phyloP scores from a whole-genome alignment of 2,329 filamentous ascomycete genomes.

The Podosphaera fusca region DNA sequence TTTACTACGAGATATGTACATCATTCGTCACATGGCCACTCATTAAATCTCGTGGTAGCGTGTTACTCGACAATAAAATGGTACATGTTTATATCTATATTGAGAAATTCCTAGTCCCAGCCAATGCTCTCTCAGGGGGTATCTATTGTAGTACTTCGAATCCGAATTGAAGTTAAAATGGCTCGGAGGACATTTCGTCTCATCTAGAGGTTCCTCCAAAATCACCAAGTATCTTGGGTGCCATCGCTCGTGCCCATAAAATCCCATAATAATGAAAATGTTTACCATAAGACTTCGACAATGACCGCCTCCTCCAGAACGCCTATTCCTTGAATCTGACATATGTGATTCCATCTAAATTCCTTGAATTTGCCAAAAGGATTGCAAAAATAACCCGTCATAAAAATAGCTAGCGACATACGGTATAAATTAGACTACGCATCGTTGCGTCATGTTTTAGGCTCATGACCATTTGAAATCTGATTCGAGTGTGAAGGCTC shows the following conservation, averaged over 20 bases:
- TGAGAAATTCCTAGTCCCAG: neutral
- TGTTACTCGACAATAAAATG: too few relatives aligned
- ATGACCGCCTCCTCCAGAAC: neutral
- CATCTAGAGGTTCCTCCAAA: neutral
- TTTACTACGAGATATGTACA: too few relatives aligned
- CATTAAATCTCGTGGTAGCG: too few relatives aligned
- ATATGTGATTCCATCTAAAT: neutral
- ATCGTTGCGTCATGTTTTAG: constrained; percentile 2
- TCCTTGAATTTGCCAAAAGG: neutral
- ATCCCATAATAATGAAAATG: neutral
- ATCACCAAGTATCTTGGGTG: neutral
- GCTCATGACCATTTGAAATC: constrained; percentile 11
- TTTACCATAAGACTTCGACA: neutral
- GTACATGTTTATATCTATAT: too few relatives aligned
- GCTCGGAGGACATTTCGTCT: neutral
- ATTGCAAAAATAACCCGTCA: neutral
- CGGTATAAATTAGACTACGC: too few relatives aligned
- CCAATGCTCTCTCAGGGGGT: neutral
- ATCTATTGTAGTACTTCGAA: neutral
- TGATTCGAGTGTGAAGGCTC: constrained; percentile 7
- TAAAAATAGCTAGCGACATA: too few relatives aligned
- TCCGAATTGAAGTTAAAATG: neutral
- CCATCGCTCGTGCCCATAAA: neutral
- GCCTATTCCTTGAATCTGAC: neutral
- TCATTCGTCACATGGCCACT: too few relatives aligned